Evolutionary conservation across 2,329 filamentous ascomycete genomes (phyloP).

Genomic region (Acarospora socialis): DNA sequence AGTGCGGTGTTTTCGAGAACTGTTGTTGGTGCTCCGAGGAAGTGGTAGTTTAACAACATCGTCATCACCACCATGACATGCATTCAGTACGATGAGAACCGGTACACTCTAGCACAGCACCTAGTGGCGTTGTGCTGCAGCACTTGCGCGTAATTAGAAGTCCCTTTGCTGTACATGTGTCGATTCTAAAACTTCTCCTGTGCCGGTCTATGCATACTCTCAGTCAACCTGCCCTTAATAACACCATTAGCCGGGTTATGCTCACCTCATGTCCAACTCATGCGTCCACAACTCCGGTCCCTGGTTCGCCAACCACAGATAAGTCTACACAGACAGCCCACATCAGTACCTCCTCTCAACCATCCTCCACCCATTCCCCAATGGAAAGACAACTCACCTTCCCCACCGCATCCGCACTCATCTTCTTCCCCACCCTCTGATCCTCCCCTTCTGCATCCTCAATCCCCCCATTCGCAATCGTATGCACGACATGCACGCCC

Average conservation of each 20-base stretch:
- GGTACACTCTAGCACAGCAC: too few relatives aligned
- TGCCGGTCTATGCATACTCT: conserved; percentile 15
- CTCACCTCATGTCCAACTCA: conserved; percentile 39
- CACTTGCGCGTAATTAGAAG: too few relatives aligned
- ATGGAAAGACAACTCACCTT: too few relatives aligned
- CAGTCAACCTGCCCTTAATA: conserved; percentile 11
- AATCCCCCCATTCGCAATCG: conserved; percentile 39
- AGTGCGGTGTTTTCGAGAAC: conserved; percentile 36
- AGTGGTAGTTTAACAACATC: too few relatives aligned
- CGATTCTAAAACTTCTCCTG: conserved; percentile 19
- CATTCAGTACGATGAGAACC: too few relatives aligned
- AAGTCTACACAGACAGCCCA: too few relatives aligned
- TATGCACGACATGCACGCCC: conserved; percentile 45
- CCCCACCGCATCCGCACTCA: conserved; percentile 44
- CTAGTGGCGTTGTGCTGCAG: too few relatives aligned
- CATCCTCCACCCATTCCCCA: too few relatives aligned
- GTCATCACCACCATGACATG: too few relatives aligned
- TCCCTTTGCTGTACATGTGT: too few relatives aligned
- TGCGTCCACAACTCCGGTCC: conserved; percentile 38
- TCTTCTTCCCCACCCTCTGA: conserved; percentile 37
- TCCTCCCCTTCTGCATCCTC: conserved; percentile 36
- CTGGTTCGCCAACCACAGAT: conserved; percentile 37
- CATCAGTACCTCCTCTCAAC: too few relatives aligned
- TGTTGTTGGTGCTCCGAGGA: conserved; percentile 34
- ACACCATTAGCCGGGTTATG: conserved; percentile 36